These are phyloP conservation scores for Trypanosomatidae sp. DNA, from an alignment of 208 protist species.

Conservation along the genomic window DNA sequence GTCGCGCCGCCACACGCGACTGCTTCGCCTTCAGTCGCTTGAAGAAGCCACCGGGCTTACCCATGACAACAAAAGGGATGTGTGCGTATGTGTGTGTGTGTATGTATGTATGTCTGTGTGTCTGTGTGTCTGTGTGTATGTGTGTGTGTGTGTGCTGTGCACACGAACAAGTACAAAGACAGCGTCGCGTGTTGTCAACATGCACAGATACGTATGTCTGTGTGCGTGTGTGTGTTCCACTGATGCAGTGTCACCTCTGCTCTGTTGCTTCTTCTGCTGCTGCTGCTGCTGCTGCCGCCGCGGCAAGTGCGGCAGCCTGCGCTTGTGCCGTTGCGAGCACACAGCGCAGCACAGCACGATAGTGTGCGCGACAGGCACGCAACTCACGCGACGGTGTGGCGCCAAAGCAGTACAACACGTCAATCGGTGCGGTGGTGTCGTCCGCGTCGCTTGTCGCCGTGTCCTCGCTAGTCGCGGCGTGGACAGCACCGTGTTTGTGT, in stretches of 20 bases:
- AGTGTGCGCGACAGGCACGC: conserved; percentile 23
- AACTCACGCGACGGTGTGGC: conserved; percentile 19
- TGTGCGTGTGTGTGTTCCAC: too few relatives aligned
- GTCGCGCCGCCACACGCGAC: conserved; percentile 19
- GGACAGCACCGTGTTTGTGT: too few relatives aligned
- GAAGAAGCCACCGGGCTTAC: conserved; percentile 73
- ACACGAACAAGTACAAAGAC: not conserved
- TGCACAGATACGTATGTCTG: too few relatives aligned
- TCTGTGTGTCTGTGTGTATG: too few relatives aligned
- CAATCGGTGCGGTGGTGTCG: not conserved
- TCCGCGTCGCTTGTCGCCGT: not conserved
- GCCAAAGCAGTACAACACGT: conserved; percentile 30
- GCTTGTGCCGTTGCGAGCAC: conserved; percentile 20
- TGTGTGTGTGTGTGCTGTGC: not conserved
- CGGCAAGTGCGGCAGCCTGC: conserved; percentile 19
- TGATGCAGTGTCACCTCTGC: too few relatives aligned
- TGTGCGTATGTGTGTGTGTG: not conserved
- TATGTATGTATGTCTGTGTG: too few relatives aligned
- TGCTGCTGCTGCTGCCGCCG: conserved; percentile 1
- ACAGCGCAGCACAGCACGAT: conserved; percentile 16
- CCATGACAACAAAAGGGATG: conserved; percentile 18
- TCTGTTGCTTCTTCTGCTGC: too few relatives aligned
- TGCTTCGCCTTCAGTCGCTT: conserved; percentile 70
- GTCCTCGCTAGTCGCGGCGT: not conserved
- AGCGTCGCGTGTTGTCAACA: too few relatives aligned